Base-by-base conservation (phyloP, 148 eudicot genomes). In the Chenopodium suecicum region DNA sequence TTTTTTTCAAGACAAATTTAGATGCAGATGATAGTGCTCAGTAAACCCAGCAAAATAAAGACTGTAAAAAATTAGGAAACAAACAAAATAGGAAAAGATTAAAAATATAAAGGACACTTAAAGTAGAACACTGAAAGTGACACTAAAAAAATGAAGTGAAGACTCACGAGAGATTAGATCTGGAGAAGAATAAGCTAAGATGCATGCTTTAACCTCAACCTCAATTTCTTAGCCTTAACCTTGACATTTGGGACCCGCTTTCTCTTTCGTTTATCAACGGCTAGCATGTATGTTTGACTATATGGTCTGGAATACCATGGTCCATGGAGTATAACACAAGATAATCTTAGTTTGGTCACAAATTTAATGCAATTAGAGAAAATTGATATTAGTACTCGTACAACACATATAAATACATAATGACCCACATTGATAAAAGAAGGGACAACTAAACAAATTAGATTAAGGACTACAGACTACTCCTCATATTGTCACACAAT, bases 251-350 rank as follows among this genome's bases (percentile, higher is more conserved):
- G 82, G 82, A 62, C 82, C 82, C 81, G 37, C 19, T 25, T 29
- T 20, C 41, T 67, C 58, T 67, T 64, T 75, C 20, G 25, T 75
- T 64, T 67, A 31, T 32, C 73, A 81, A 81, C 79, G 75, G 83
- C 70, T 66, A 81, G 34, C 72, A 68, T 32, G 44, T 31, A 68
- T 31, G 44, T 31, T 68, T 68, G 44, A 68, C 72, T 6, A 41
- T 41, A 41, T 5, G 7, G 44, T 41, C 8, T 41, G 7, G 1
- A 41, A 41, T 0, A 41, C 44, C 44, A 41, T 41, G 44, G 44
- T 6, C 44, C 44, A 41, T 41, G 44, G 44, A 41, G 44, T 41
- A 41, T 41, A 41, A 6, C 44, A 41, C 44, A 41, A 41, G 44
- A 41, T 7, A 6, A 41, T 41, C 44, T 41, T 41, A 41, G 44